These are phyloP conservation scores for Tylopilus sp. DNA, from an alignment of 768 basidiomycete genomes.

Conservation along the genomic window DNA sequence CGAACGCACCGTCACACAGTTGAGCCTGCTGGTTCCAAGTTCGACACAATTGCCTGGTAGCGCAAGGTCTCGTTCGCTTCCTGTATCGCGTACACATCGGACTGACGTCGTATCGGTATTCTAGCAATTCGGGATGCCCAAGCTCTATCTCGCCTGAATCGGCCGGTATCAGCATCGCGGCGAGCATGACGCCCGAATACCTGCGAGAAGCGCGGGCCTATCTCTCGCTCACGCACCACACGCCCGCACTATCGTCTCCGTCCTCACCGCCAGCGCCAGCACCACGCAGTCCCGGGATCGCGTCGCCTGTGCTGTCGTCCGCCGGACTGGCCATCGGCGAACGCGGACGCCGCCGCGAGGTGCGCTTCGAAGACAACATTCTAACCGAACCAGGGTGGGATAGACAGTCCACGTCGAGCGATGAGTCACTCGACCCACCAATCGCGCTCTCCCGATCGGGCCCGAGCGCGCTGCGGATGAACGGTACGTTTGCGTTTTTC, in stretches of 20 bases:
- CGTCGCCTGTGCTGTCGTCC: slow-evolving; percentile 31
- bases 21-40: slow-evolving; percentile 29
- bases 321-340: slow-evolving; percentile 26
- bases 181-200: slow-evolving; percentile 32
- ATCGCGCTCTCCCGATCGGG: slow-evolving; percentile 13
- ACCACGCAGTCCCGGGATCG: slow-evolving; percentile 20
- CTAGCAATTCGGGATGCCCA: slow-evolving; percentile 24
- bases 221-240: slow-evolving; percentile 27
- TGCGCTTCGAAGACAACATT: slow-evolving; percentile 33
- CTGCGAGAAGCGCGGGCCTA: slow-evolving; percentile 33
- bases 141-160: slow-evolving; percentile 34
- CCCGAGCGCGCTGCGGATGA: slow-evolving; percentile 9
- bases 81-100: neutral
- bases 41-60: slow-evolving; percentile 8
- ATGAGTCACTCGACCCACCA: slow-evolving; percentile 27
- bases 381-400: slow-evolving; percentile 30
- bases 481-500: no score
- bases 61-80: slow-evolving; percentile 12
- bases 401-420: slow-evolving; percentile 28
- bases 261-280: no score
- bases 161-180: slow-evolving; percentile 29
- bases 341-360: slow-evolving; percentile 30
- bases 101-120: slow-evolving; percentile 6
- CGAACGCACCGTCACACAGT: slow-evolving; percentile 19
- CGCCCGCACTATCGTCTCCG: slow-evolving; percentile 10